Conservation (phyloP, 108 stramenopile species). For the Skeletonema tropicum region DNA sequence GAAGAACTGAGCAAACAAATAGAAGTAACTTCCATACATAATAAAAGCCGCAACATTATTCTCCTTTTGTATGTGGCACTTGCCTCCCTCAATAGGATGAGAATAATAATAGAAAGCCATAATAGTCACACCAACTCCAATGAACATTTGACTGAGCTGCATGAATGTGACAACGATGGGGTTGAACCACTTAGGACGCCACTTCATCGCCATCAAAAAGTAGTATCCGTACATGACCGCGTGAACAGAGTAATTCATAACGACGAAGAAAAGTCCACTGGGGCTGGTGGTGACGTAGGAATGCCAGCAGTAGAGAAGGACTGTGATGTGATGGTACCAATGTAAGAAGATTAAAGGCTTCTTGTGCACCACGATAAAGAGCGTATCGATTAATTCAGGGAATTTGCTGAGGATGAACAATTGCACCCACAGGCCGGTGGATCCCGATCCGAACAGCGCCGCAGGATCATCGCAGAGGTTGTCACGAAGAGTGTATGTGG, state of each 20-base stretch:
- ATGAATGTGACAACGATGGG: constrained; percentile 86
- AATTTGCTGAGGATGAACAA: constrained; percentile 94
- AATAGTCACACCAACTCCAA: constrained; percentile 81
- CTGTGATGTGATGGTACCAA: constrained; percentile 99
- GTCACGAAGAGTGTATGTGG: constrained; percentile 52
- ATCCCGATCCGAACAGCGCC: constrained; percentile 74
- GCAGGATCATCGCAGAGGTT: constrained; percentile 83
- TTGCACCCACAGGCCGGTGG: constrained; percentile 91
- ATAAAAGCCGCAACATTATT: constrained; percentile 88
- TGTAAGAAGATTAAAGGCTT: constrained; percentile 96
- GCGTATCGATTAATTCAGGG: constrained; percentile 95
- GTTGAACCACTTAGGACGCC: constrained; percentile 83
- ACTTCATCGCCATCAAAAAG: constrained; percentile 90
- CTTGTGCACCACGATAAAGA: constrained; percentile 97
- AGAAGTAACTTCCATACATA: constrained; percentile 92
- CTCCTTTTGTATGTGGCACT: constrained; percentile 69
- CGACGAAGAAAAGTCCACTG: constrained; percentile 95
- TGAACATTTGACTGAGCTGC: constrained; percentile 96
- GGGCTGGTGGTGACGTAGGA: constrained; percentile 89
- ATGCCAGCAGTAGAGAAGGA: constrained; percentile 97
- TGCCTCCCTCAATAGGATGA: constrained; percentile 35
- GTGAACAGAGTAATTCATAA: constrained; percentile 99
- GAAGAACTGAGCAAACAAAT: constrained; percentile 91
- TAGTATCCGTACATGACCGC: constrained; percentile 99
- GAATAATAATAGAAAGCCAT: constrained; percentile 71